Conservation (phyloP, 192 early-diverging fungal species). For the Mortierella antarctica region DNA sequence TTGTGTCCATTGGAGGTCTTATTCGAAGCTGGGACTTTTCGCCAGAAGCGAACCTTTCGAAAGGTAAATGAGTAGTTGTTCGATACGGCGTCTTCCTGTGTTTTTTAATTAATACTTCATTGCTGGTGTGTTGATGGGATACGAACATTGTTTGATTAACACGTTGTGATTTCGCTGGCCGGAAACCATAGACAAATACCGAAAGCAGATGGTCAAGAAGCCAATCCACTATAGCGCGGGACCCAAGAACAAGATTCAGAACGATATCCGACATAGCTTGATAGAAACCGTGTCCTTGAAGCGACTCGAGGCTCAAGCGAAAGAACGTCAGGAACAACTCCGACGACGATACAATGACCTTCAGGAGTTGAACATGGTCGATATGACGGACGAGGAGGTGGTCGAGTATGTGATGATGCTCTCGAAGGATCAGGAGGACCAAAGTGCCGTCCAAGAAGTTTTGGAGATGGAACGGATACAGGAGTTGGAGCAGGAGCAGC, state of each 20-base stretch:
- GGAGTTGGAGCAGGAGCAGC: slow-evolving; percentile 21
- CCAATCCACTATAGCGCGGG: slow-evolving; percentile 38
- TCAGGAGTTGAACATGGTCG: slow-evolving; percentile 52
- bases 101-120: background rate
- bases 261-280: slow-evolving; percentile 41
- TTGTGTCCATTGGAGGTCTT: slow-evolving; percentile 58
- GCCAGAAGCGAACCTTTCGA: slow-evolving; percentile 41
- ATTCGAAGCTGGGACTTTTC: slow-evolving; percentile 71
- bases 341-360: slow-evolving; percentile 44
- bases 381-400: slow-evolving; percentile 66
- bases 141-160: background rate
- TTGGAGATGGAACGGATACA: slow-evolving; percentile 29
- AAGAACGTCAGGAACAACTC: slow-evolving; percentile 37
- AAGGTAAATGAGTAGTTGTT: slow-evolving; percentile 15
- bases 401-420: slow-evolving; percentile 69
- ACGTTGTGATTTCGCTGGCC: background rate
- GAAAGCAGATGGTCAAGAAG: slow-evolving; percentile 17
- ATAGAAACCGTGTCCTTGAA: slow-evolving; percentile 37
- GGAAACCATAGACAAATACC: slow-evolving; percentile 18
- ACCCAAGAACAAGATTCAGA: slow-evolving; percentile 42
- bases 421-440: slow-evolving; percentile 44
- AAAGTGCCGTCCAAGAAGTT: slow-evolving; percentile 6
- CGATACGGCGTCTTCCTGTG: background rate
- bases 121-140: background rate
- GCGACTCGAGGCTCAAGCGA: slow-evolving; percentile 22